A percentile compares a stretch with the other conserved stretches of the same genome.
phyloP scores from a whole-genome alignment of 345 rosid genomes.

The Gossypium sturtianum region DNA sequence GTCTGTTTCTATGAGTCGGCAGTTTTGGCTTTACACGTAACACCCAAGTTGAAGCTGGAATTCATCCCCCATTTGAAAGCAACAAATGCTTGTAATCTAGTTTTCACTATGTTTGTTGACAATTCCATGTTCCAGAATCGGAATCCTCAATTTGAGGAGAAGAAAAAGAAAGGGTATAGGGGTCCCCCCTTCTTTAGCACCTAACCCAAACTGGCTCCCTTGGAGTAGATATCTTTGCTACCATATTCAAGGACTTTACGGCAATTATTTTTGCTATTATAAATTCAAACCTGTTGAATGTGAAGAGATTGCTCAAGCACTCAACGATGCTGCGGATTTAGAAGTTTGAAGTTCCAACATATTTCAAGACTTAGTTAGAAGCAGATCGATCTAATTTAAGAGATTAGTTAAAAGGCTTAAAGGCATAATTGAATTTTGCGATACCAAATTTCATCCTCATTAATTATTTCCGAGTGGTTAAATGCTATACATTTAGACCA shows the following conservation, averaged over 20 bases:
- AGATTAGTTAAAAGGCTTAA: too few relatives aligned
- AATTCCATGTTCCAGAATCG: neutral
- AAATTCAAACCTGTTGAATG: neutral
- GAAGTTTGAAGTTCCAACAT: too few relatives aligned
- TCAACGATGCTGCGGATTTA: neutral
- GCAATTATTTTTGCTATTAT: neutral
- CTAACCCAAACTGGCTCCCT: neutral
- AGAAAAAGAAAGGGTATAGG: neutral
- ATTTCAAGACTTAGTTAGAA: too few relatives aligned
- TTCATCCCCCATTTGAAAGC: neutral
- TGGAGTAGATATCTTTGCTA: neutral
- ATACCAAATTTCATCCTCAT: neutral
- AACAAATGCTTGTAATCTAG: neutral
- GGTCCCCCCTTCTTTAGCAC: neutral
- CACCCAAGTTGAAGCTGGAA: neutral
- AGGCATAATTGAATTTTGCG: neutral
- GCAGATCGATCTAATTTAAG: neutral
- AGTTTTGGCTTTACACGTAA: neutral
- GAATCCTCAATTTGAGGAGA: constrained; percentile 5
- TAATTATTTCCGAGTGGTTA: neutral
- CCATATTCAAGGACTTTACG: neutral
- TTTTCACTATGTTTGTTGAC: neutral
- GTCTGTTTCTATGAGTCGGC: neutral
- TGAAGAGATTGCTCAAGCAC: neutral
- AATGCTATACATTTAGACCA: neutral